Base-by-base conservation (phyloP, 2,329 filamentous ascomycete species). In the Myriosclerotinia curreyana region DNA sequence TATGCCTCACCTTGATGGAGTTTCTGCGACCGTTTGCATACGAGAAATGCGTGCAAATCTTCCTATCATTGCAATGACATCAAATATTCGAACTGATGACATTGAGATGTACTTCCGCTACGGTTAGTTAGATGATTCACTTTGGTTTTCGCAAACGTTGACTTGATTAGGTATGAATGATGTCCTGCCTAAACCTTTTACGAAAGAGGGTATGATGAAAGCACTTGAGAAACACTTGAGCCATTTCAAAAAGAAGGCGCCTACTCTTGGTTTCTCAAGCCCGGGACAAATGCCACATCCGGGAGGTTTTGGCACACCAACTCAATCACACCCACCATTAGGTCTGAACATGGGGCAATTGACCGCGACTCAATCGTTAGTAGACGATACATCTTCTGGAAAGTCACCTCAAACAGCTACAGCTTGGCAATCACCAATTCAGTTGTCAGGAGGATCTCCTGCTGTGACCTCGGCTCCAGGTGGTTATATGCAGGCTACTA, bases 61-160 rank as follows among this genome's bases (percentile, higher is more conserved):
- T 25, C 95, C 95, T 0, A 96, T 99, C 71, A 91, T 99, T 65
- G 95, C 95, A 54, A 98, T 99, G 95, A 99, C 95, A 3, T 97
- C 94, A 4, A 99, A 98, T 74, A 98, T 99, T 69, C 86, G 95
- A 69, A 93, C 92, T 66, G 94, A 97, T 72, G 95, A 99, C 75
- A 96, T 98, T 67, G 91, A 94, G 62, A 93, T 96, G 79, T 99
- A 99, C 75, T 98, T 97, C 79, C 88, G 94, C 72, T 93, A 96
- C 78, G 95, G 93, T 95, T 83, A 80, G 88, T 76, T 31, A 52
- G 34, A 4, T 20, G 12, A 54, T 9, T 46, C 5, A 14, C 48
- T 52, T 17, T 48, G 11, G 8, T 22, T 46, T 56, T 17, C 52
- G 38, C 20, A 64, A 60, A 38, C 71, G 75, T 72, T 78, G 64